These are phyloP conservation scores for Flaveria sonorensis DNA, from an alignment of 129 eudicot genomes.

Conservation along the genomic window DNA sequence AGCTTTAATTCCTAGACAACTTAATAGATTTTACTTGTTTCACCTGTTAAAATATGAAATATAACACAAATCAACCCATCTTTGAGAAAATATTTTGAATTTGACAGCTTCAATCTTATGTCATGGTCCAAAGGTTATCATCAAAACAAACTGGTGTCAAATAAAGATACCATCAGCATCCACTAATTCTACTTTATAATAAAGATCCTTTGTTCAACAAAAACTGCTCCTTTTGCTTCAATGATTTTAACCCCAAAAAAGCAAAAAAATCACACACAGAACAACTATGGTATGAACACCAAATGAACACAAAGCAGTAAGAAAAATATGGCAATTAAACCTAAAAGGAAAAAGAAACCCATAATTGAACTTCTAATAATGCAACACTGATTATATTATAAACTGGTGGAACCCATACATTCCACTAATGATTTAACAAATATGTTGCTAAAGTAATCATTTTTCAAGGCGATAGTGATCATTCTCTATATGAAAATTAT, in stretches of 20 bases:
- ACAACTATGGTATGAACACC: conserved; percentile 26
- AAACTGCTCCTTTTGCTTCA: conserved; percentile 42
- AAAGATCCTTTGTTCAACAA: conserved; percentile 44
- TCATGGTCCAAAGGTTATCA: conserved; percentile 10
- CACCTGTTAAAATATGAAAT: background rate
- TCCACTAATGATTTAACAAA: conserved; percentile 13
- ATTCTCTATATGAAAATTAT: conserved; percentile 36
- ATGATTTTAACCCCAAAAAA: conserved; percentile 24
- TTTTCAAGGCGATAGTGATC: conserved; percentile 5
- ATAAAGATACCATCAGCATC: conserved; percentile 45
- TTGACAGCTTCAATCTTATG: conserved; percentile 4
- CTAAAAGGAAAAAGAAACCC: conserved; percentile 5
- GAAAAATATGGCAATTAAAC: conserved; percentile 10
- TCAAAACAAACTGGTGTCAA: conserved; percentile 19
- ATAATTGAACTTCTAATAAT: conserved; percentile 27
- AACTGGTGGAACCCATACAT: conserved; percentile 24
- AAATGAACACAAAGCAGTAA: conserved; percentile 7
- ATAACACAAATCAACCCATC: background rate
- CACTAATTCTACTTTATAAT: conserved; percentile 41
- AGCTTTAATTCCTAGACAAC: background rate
- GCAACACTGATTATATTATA: conserved; percentile 28
- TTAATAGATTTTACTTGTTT: background rate
- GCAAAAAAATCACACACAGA: conserved; percentile 19
- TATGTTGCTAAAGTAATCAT: conserved; percentile 21
- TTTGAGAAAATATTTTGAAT: background rate